Evolutionary conservation across 176 grass and related monocot species (phyloP).

Genomic region (Microstegium vimineum): DNA sequence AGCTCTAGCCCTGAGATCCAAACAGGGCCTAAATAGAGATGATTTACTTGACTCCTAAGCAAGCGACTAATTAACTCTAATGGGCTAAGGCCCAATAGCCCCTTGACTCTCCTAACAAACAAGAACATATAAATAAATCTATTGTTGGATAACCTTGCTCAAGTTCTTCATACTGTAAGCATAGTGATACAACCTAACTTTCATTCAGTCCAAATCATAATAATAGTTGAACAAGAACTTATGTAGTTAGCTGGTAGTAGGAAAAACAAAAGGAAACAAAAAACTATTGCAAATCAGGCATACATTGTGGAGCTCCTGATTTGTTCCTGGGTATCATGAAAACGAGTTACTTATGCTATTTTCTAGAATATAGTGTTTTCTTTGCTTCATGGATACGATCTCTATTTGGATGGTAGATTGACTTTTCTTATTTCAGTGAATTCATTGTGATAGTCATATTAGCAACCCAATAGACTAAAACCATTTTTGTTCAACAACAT

Average conservation of each 20-base stretch:
- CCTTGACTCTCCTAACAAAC: too few species aligned
- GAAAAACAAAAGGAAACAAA: neutral
- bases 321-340: neutral
- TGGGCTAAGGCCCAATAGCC: too few species aligned
- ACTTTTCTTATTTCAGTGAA: neutral
- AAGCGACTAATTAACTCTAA: too few species aligned
- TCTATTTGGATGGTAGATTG: neutral
- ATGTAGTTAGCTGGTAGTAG: neutral
- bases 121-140: neutral
- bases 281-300: too few species aligned
- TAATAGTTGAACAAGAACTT: neutral
- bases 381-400: neutral
- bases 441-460: neutral
- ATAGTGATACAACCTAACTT: neutral
- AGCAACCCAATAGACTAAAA: neutral
- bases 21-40: too few species aligned
- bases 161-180: conserved; percentile 1
- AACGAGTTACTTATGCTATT: neutral
- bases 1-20: too few species aligned
- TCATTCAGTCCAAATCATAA: neutral
- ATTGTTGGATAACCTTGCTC: conserved; percentile 18
- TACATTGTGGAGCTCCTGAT: neutral
- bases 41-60: too few species aligned
- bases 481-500: neutral
- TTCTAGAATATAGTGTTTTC: neutral